Percentiles rank a stretch among this genome's conserved stretches.
Conservation (phyloP, 1,284 basidiomycete genomes). For the Trichosporon ovoides region DNA sequence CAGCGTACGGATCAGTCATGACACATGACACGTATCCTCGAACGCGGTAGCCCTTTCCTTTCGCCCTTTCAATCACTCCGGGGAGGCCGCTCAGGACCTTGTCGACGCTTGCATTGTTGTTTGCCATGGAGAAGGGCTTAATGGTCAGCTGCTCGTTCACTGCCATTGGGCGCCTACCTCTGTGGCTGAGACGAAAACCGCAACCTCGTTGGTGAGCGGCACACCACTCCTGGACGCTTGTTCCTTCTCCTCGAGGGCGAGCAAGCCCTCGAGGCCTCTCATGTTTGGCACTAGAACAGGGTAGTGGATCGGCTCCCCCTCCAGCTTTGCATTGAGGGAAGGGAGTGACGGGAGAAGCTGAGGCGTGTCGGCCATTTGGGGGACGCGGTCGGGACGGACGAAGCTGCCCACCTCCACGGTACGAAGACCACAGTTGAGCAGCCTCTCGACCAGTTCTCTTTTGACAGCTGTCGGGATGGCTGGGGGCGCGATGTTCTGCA, state of each 20-base stretch:
- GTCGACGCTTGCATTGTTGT: slow-evolving; percentile 70
- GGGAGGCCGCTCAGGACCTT: slow-evolving; percentile 65
- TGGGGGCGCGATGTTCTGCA: slow-evolving; percentile 77
- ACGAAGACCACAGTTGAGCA: slow-evolving; percentile 64
- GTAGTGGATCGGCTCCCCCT: slow-evolving; percentile 58
- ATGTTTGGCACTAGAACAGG: slow-evolving; percentile 83
- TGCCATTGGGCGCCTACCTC: slow-evolving; percentile 53
- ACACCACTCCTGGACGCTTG: slow-evolving; percentile 13
- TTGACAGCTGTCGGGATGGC: slow-evolving; percentile 70
- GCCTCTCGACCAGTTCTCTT: slow-evolving; percentile 70
- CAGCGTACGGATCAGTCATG: slow-evolving; percentile 80
- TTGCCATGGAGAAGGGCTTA: slow-evolving; percentile 69
- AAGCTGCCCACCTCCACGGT: slow-evolving; percentile 86
- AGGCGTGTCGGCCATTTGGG: slow-evolving; percentile 81
- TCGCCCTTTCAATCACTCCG: slow-evolving; percentile 61
- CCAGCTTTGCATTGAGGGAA: slow-evolving; percentile 31
- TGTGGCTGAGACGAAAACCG: slow-evolving; percentile 83
- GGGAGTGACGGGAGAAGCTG: slow-evolving; percentile 48
- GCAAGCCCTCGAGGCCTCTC: slow-evolving; percentile 66
- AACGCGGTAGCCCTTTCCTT: slow-evolving; percentile 62
- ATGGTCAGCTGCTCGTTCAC: neutral
- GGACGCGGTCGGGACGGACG: slow-evolving; percentile 89
- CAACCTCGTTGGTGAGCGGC: slow-evolving; percentile 69
- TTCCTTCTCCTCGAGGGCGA: slow-evolving; percentile 47
- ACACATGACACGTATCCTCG: slow-evolving; percentile 78